Percentiles rank a stretch among this genome's conserved stretches.
phyloP scores from a whole-genome alignment of 208 protist species.

The Leishmania guyanensis region DNA sequence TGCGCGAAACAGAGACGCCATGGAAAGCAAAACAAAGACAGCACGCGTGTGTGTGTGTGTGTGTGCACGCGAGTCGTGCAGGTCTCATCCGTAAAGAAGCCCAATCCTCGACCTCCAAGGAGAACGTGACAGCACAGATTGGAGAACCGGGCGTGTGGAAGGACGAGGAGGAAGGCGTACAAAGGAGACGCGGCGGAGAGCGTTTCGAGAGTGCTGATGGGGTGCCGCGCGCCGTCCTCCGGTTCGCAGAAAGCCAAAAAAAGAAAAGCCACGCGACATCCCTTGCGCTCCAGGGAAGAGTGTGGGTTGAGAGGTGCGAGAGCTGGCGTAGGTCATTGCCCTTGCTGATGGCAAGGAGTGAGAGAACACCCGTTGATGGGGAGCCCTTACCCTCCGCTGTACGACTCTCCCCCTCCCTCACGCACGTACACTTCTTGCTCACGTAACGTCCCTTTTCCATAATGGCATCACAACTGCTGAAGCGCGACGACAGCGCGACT shows the following conservation, averaged over 20 bases:
- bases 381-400: background rate
- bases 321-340: background rate
- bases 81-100: too few species aligned
- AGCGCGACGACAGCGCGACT: slow-evolving; percentile 65
- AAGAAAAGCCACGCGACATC: background rate
- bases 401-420: background rate
- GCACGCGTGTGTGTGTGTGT: too few species aligned
- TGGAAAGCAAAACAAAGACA: too few species aligned
- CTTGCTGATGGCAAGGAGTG: background rate
- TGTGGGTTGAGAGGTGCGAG: background rate
- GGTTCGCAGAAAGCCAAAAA: background rate
- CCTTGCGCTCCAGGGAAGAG: too few species aligned
- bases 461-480: slow-evolving; percentile 30
- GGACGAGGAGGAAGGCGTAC: background rate
- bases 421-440: background rate
- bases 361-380: background rate
- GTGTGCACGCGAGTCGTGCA: too few species aligned
- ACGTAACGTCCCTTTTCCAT: background rate
- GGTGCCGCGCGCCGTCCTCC: background rate
- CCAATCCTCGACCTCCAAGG: background rate
- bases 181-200: background rate
- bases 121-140: background rate
- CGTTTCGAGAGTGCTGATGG: background rate
- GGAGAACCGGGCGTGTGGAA: background rate
- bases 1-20: background rate